phyloP scores from a whole-genome alignment of 148 eudicot species.

The Tetragonia tetragonoides region DNA sequence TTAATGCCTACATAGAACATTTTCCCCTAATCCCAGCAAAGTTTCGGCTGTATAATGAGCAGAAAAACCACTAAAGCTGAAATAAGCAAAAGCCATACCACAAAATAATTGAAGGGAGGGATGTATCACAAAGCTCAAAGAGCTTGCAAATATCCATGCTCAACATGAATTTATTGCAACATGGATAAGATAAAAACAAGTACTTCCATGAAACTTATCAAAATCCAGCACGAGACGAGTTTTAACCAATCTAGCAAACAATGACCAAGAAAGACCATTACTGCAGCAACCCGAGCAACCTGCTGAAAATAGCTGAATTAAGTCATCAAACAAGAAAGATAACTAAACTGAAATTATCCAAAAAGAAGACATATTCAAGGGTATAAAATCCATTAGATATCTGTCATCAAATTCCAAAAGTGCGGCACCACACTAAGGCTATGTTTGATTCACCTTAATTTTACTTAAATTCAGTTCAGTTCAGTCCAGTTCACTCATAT shows the following conservation, averaged over 20 bases:
- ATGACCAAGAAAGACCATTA: constrained; percentile 9
- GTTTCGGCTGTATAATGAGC: background rate
- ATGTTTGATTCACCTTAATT: no score
- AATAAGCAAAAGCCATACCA: background rate
- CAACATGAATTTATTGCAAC: constrained; percentile 28
- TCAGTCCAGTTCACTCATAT: no score
- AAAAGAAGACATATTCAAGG: background rate
- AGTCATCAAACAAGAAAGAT: background rate
- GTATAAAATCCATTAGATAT: no score
- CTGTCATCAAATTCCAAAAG: no score
- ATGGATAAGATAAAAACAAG: constrained; percentile 17
- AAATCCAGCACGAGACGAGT: constrained; percentile 12
- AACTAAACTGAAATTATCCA: background rate
- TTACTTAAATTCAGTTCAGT: no score
- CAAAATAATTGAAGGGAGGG: background rate
- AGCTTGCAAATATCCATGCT: constrained; percentile 14
- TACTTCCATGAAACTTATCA: constrained; percentile 11
- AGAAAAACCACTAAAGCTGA: background rate
- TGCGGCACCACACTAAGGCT: no score
- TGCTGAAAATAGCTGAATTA: constrained; percentile 5
- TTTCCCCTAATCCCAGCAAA: background rate
- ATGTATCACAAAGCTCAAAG: background rate
- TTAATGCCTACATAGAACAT: background rate
- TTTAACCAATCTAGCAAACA: constrained; percentile 16
- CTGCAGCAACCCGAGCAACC: constrained; percentile 16